Evolutionary conservation across 1,139 yeast species (phyloP).

Genomic region (Keqinozyma sinolaborantium): DNA sequence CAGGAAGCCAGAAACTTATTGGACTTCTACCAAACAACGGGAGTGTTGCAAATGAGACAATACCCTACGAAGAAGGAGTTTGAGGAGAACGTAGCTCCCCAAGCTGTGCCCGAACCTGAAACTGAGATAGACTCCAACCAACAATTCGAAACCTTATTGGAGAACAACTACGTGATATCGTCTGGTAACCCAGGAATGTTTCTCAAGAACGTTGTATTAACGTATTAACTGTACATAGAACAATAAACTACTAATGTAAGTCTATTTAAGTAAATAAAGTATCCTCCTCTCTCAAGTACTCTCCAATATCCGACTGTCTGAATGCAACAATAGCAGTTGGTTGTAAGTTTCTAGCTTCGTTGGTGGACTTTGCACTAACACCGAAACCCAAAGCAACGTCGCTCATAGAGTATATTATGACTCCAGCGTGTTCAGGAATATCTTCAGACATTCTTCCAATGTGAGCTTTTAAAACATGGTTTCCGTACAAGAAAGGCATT

Average conservation of each 20-base stretch:
- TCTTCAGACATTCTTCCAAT: constrained; percentile 96
- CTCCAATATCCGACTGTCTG: constrained; percentile 98
- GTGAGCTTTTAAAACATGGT: constrained; percentile 94
- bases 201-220: constrained; percentile 38
- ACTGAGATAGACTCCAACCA: constrained; percentile 19
- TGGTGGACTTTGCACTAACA: constrained; percentile 89
- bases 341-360: constrained; percentile 80
- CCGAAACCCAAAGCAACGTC: constrained; percentile 97
- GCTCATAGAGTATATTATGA: constrained; percentile 83
- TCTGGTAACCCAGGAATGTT: constrained; percentile 79
- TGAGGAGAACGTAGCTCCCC: constrained; percentile 14
- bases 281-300: constrained; percentile 96
- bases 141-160: constrained; percentile 32
- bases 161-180: constrained; percentile 64
- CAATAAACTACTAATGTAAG: constrained; percentile 4
- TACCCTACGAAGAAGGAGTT: constrained; percentile 36
- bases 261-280: constrained; percentile 70
- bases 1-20: constrained; percentile 55
- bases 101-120: constrained; percentile 12
- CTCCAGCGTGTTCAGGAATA: constrained; percentile 97
- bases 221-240: constrained; percentile 14
- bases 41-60: constrained; percentile 44
- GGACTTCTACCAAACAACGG: constrained; percentile 51
- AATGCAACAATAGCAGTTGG: constrained; percentile 95
- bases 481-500: constrained; percentile 97